These are phyloP conservation scores for Taiozyma sp. DNA, from an alignment of 1,139 yeast species.

Conservation along the genomic window DNA sequence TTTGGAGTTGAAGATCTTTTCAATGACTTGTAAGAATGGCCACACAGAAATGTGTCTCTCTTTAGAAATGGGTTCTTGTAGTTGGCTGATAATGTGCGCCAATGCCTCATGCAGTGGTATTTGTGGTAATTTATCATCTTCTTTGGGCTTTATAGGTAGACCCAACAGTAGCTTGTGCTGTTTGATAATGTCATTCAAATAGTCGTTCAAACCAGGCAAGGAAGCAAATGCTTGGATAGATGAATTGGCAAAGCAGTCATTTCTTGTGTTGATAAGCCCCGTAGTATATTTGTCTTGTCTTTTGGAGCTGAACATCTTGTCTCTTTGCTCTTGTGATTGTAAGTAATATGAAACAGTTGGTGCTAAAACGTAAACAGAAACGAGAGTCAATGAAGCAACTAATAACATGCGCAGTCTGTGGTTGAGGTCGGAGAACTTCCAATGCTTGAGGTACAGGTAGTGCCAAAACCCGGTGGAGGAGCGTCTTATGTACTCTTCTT, in stretches of 20 bases:
- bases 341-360: conserved; percentile 22
- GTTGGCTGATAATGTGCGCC: conserved; percentile 44
- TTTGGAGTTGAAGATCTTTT: conserved; percentile 67
- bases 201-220: conserved; percentile 55
- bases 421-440: conserved; percentile 14
- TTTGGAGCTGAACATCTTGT: conserved; percentile 29
- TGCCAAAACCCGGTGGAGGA: conserved; percentile 11
- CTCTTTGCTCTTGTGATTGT: conserved; percentile 14
- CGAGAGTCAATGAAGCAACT: conserved; percentile 10
- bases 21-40: conserved; percentile 71
- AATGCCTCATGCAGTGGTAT: conserved; percentile 53
- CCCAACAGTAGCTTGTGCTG: conserved; percentile 24
- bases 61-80: conserved; percentile 56
- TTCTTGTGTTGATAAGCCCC: conserved; percentile 74
- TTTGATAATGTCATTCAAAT: conserved; percentile 42
- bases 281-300: conserved; percentile 76
- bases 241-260: conserved; percentile 93
- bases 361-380: conserved; percentile 25
- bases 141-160: conserved; percentile 12
- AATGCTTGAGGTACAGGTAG: conserved; percentile 15
- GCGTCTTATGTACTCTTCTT: conserved; percentile 11
- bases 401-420: conserved; percentile 17
- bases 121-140: conserved; percentile 23
- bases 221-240: conserved; percentile 81
- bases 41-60: conserved; percentile 64